phyloP scores from a whole-genome alignment of 306 rosid genomes.

The Quercus variabilis region DNA sequence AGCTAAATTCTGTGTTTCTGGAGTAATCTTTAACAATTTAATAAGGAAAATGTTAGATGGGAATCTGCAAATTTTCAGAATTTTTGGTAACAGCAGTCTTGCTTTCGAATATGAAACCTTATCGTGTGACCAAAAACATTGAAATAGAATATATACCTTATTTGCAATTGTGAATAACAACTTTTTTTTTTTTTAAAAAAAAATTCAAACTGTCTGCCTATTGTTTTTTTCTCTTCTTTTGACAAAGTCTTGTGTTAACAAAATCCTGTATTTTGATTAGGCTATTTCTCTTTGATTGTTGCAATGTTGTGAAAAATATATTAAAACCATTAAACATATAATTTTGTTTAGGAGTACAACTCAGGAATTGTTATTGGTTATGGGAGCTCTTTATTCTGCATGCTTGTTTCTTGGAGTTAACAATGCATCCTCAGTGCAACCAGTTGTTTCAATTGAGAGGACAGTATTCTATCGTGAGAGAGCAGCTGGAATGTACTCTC shows the following conservation, averaged over 20 bases:
- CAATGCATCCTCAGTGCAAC: slow-evolving; percentile 86
- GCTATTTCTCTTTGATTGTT: not conserved
- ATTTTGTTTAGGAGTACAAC: slow-evolving; percentile 48
- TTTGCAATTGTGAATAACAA: not conserved
- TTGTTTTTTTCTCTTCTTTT: not conserved
- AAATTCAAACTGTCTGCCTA: not conserved
- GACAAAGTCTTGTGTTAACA: not conserved
- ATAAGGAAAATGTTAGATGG: not conserved
- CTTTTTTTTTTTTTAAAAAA: not conserved
- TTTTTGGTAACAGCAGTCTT: not conserved
- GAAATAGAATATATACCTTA: no score
- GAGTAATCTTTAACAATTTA: not conserved
- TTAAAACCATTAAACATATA: not conserved
- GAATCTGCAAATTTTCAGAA: not conserved
- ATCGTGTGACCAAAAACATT: not conserved
- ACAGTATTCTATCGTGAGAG: slow-evolving; percentile 84
- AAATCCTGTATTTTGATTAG: not conserved
- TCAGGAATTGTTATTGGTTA: slow-evolving; percentile 55
- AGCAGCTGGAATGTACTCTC: slow-evolving; percentile 93
- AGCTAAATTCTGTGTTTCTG: not conserved
- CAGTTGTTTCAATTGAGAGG: slow-evolving; percentile 90
- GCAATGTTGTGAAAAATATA: not conserved
- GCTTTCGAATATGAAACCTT: not conserved
- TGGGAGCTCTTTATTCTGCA: slow-evolving; percentile 86
- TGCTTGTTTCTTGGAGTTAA: slow-evolving; percentile 82